A percentile compares a stretch with the other conserved stretches of the same genome.
phyloP scores from a whole-genome alignment of 345 rosid genomes.

The Eucalyptus cloeziana region DNA sequence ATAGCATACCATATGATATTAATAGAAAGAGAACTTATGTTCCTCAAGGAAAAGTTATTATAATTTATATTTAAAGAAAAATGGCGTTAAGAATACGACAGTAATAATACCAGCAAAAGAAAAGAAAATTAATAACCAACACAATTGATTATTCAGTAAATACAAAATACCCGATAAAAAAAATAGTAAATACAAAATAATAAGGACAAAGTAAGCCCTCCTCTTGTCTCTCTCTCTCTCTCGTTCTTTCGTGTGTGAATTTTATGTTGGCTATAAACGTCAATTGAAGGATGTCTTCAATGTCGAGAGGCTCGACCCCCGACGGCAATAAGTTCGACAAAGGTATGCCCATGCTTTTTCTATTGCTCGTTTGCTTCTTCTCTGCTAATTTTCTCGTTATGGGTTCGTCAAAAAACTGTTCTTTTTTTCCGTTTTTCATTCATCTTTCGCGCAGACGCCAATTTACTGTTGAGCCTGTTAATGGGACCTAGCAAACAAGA shows the following conservation, averaged over 20 bases:
- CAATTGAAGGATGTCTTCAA: constrained; percentile 52
- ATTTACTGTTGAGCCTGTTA: neutral
- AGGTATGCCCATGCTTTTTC: constrained; percentile 16
- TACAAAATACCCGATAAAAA: no score
- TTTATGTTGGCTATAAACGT: neutral
- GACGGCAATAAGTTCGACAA: constrained; percentile 85
- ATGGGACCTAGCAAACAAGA: neutral
- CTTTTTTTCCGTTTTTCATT: neutral
- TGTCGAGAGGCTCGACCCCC: constrained; percentile 40
- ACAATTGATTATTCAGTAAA: no score
- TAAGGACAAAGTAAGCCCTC: no score
- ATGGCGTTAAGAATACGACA: no score
- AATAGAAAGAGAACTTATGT: no score
- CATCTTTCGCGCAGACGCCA: neutral
- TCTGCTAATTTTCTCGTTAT: neutral
- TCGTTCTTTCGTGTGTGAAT: neutral
- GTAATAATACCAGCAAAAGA: no score
- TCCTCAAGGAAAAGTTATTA: no score
- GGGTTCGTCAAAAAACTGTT: neutral
- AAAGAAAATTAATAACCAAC: no score
- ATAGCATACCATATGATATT: no score
- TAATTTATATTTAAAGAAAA: no score
- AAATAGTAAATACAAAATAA: no score
- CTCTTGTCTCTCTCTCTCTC: no score
- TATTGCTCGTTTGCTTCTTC: neutral